These are phyloP conservation scores for Yamadazyma blattariae DNA, from an alignment of 1,139 yeast species.

Conservation along the genomic window DNA sequence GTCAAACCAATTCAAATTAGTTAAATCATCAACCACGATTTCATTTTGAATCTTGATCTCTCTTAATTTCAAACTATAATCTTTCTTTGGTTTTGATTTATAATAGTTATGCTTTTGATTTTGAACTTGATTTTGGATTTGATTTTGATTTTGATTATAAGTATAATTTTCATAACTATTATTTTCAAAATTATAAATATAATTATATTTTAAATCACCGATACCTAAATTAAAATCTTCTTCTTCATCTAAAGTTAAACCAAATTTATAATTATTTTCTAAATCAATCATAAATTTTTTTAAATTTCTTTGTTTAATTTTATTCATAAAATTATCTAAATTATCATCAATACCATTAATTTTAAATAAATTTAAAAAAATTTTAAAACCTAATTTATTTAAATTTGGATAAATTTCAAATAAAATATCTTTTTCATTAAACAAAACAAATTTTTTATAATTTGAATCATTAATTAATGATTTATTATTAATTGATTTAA, in stretches of 20 bases:
- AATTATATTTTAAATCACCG: not conserved
- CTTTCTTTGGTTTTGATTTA: too few species aligned
- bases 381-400: conserved; percentile 33
- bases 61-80: conserved; percentile 6
- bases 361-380: conserved; percentile 32
- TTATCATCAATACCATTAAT: conserved; percentile 36
- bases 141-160: not conserved
- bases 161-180: not conserved
- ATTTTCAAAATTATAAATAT: not conserved
- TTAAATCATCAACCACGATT: conserved; percentile 13
- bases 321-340: conserved; percentile 19
- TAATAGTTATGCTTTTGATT: too few species aligned
- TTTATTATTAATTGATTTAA: conserved; percentile 19
- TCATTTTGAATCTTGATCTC: conserved; percentile 8
- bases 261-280: conserved; percentile 23
- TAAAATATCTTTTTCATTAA: conserved; percentile 31
- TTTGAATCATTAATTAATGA: conserved; percentile 29
- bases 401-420: conserved; percentile 44
- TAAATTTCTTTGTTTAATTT: conserved; percentile 27
- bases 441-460: conserved; percentile 36
- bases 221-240: conserved; percentile 2
- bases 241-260: conserved; percentile 36
- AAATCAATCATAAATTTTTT: conserved; percentile 27
- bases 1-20: conserved; percentile 17
- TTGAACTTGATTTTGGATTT: too few species aligned